phyloP scores from a whole-genome alignment of 2,329 filamentous ascomycete species.

The Cryphonectria radicalis region DNA sequence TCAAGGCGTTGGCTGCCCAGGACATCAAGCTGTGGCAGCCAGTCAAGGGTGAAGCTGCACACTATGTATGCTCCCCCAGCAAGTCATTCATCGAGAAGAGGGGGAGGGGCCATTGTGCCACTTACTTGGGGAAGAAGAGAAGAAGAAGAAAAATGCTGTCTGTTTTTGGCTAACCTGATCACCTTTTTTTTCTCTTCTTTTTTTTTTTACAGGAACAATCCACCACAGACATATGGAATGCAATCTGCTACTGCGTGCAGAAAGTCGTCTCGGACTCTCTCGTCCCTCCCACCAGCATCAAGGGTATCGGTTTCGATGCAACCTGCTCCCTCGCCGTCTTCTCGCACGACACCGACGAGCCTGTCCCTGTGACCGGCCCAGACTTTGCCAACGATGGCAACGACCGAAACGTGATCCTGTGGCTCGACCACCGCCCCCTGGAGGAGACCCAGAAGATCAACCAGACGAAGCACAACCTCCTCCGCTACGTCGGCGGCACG shows the following conservation, averaged over 20 bases:
- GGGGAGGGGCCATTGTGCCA: background rate
- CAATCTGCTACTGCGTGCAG: slow-evolving; percentile 88
- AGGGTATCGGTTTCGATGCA: slow-evolving; percentile 94
- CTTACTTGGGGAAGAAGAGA: background rate
- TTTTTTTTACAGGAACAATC: slow-evolving; percentile 77
- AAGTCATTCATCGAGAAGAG: background rate
- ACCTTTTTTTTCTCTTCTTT: background rate
- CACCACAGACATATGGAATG: slow-evolving; percentile 93
- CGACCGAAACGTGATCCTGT: slow-evolving; percentile 93
- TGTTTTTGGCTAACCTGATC: background rate
- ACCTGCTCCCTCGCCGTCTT: slow-evolving; percentile 98
- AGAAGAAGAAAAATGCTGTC: background rate
- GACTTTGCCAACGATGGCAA: slow-evolving; percentile 80
- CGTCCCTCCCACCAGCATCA: slow-evolving; percentile 75
- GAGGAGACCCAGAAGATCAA: slow-evolving; percentile 95
- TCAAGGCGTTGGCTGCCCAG: slow-evolving; percentile 74
- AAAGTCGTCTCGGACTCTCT: slow-evolving; percentile 80
- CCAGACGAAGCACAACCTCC: slow-evolving; percentile 84
- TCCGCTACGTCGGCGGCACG: slow-evolving; percentile 94
- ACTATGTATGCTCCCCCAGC: slow-evolving; percentile 60
- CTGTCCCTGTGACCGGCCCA: slow-evolving; percentile 86
- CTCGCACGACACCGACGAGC: slow-evolving; percentile 84
- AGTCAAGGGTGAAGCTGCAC: slow-evolving; percentile 56
- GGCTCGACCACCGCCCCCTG: slow-evolving; percentile 93
- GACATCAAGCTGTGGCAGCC: slow-evolving; percentile 83